phyloP scores from a whole-genome alignment of 805 yeast genomes.

The Starmerella floricola region DNA sequence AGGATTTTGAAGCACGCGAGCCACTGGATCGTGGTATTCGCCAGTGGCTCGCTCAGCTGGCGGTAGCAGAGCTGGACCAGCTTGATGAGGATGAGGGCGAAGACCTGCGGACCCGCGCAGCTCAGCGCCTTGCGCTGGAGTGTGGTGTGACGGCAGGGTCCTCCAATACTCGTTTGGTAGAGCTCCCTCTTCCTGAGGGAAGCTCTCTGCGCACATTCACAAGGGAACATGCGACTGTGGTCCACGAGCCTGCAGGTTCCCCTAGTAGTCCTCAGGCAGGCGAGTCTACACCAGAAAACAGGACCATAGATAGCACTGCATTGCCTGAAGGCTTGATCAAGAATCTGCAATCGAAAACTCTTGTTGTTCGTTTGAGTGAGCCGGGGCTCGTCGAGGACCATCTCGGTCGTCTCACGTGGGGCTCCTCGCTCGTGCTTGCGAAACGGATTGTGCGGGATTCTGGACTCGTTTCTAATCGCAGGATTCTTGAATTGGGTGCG shows the following conservation, averaged over 20 bases:
- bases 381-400: conserved; percentile 82
- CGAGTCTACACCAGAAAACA: too few relatives aligned
- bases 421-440: conserved; percentile 66
- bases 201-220: too few relatives aligned
- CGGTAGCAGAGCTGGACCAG: conserved; percentile 35
- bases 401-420: conserved; percentile 93
- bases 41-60: conserved; percentile 28
- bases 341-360: too few relatives aligned
- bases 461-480: conserved; percentile 23
- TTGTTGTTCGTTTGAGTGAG: conserved; percentile 42
- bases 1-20: conserved; percentile 16
- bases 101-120: conserved; percentile 42
- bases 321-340: too few relatives aligned
- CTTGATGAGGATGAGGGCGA: conserved; percentile 29
- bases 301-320: too few relatives aligned
- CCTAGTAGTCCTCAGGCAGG: too few relatives aligned
- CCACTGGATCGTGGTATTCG: conserved; percentile 20
- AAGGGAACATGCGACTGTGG: too few relatives aligned
- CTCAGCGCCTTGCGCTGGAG: conserved; percentile 59
- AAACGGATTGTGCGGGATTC: conserved; percentile 33
- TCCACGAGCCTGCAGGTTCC: too few relatives aligned
- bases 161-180: conserved; percentile 48
- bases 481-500: conserved; percentile 63
- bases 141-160: conserved; percentile 83
- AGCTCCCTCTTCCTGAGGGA: too few relatives aligned